These are phyloP conservation scores for Hordeum pubiflorum DNA, from an alignment of 202 grass and related monocot species.

Conservation along the genomic window DNA sequence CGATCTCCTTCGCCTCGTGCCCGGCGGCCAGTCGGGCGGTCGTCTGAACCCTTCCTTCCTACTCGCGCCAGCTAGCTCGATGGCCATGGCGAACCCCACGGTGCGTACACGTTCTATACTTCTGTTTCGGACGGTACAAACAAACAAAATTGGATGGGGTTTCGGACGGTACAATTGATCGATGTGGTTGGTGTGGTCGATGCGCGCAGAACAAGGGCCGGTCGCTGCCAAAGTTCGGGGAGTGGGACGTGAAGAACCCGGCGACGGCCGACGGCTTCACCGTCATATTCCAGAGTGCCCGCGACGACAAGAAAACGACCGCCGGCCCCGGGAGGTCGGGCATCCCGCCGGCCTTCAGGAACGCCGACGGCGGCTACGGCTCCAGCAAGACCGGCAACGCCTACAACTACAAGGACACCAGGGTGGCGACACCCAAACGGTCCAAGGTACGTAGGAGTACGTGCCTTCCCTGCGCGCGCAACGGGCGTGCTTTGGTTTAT, in stretches of 20 bases:
- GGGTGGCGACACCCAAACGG: slow-evolving; percentile 24
- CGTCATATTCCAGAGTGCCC: slow-evolving; percentile 68
- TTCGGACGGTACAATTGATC: neutral
- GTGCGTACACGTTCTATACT: slow-evolving; percentile 2
- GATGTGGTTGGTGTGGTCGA: neutral
- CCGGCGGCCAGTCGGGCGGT: slow-evolving; percentile 15
- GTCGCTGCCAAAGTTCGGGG: slow-evolving; percentile 65
- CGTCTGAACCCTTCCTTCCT: slow-evolving; percentile 1
- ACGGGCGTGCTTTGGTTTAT: neutral
- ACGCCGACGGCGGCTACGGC: neutral
- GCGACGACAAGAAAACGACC: slow-evolving; percentile 52
- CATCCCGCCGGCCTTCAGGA: slow-evolving; percentile 29
- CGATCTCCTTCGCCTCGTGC: neutral
- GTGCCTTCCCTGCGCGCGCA: too few species aligned
- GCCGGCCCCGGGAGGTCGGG: slow-evolving; percentile 6
- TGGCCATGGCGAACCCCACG: slow-evolving; percentile 17
- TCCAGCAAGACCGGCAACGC: slow-evolving; percentile 15
- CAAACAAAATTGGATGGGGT: too few species aligned
- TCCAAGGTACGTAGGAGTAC: neutral
- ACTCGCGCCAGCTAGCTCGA: neutral
- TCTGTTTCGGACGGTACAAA: neutral
- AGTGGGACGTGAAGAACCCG: slow-evolving; percentile 71
- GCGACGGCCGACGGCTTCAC: slow-evolving; percentile 59
- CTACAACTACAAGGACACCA: slow-evolving; percentile 18
- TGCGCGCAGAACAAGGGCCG: slow-evolving; percentile 32